Evolutionary conservation across 305 asterid genomes (phyloP), one percentile per base, ranked within the genome.

Genomic region (Fraxinus sp.): DNA sequence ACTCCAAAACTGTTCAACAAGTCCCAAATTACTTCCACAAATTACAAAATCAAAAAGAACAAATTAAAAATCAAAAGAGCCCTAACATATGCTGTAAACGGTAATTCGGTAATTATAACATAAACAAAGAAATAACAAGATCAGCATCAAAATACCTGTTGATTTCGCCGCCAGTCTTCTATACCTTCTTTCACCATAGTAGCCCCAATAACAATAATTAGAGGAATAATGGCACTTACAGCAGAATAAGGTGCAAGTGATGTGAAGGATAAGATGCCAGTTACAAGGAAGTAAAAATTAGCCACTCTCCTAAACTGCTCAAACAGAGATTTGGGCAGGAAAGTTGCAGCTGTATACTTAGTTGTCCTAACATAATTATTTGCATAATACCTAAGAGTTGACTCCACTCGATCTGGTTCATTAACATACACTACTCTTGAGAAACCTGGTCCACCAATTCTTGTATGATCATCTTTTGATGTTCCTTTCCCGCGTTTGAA

Each of bases 261-360:
- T 33, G 98, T 95, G 89, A 95, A 95, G 35, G 97, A 72, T 89
- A 95, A 83, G 62, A 83, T 70, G 35, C 92, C 98, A 77, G 83
- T 87, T 20, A 95, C 97, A 80, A 95, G 93, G 82, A 95, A 95
- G 88, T 85, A 95, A 73, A 95, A 94, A 76, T 95, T 95, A 70
- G 98, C 98, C 80, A 94, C 97, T 82, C 98, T 95, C 74, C 98
- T 91, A 79, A 95, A 95, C 95, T 95, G 98, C 89, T 94, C 98
- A 88, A 94, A 95, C 87, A 95, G 88, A 66, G 98, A 84, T 76
- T 95, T 95, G 0, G 98, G 98, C 84, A 95, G 81, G 90, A 95
- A 95, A 78, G 97, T 88, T 74, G 95, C 94, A 84, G 93, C 80
- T 8, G 97, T 95, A 73, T 95, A 95, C 88, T 95, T 95, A 0